Evolutionary conservation across 179 eudicot species (phyloP).

Genomic region (Sideroxylon spinosum): DNA sequence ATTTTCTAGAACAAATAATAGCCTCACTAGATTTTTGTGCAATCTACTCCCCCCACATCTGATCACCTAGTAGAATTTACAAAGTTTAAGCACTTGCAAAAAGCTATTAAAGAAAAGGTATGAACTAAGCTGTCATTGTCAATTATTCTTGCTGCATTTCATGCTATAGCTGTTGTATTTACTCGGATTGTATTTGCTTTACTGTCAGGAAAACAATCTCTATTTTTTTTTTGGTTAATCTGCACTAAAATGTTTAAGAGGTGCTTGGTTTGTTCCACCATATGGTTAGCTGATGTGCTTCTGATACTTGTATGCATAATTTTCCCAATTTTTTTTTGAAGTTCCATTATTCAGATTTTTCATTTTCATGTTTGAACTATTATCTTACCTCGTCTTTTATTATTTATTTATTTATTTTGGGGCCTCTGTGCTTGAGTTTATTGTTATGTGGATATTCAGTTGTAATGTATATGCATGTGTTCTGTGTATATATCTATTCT

Average conservation of each 20-base stretch:
- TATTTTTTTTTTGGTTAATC: not conserved
- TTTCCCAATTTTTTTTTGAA: not conserved
- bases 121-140: not conserved
- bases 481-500: not conserved
- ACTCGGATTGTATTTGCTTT: not conserved
- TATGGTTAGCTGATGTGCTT: not conserved
- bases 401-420: not conserved
- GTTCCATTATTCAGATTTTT: not conserved
- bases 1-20: not conserved
- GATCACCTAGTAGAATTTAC: not conserved
- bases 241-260: too few species aligned
- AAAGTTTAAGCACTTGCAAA: not conserved
- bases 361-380: not conserved
- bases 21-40: slow-evolving; percentile 9
- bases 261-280: not conserved
- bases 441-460: not conserved
- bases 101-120: not conserved
- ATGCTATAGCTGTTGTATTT: not conserved
- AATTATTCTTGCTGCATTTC: not conserved
- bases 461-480: not conserved
- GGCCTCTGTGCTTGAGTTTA: not conserved
- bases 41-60: not conserved
- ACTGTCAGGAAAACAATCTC: not conserved
- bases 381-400: too few species aligned
- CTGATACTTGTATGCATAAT: not conserved